phyloP scores from a whole-genome alignment of 2,329 filamentous ascomycete species.

The Colletotrichum sublineola region DNA sequence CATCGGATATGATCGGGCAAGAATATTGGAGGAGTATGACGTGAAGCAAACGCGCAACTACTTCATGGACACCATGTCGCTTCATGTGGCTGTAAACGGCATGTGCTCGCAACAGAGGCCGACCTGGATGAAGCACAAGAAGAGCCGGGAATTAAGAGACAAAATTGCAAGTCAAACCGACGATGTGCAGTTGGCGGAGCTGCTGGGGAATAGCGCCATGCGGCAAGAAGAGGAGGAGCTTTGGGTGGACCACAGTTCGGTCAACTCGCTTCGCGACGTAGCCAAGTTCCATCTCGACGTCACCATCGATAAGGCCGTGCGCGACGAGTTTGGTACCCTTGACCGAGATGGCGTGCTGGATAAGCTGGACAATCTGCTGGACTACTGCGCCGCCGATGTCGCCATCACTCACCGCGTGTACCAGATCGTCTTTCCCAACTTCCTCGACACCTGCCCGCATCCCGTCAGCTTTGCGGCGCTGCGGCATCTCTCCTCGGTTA shows the following conservation, averaged over 20 bases:
- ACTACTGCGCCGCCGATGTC: conserved; percentile 97
- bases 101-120: conserved; percentile 98
- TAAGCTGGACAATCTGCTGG: conserved; percentile 84
- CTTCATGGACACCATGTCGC: conserved; percentile 97
- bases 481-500: conserved; percentile 92
- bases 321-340: conserved; percentile 88
- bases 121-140: conserved; percentile 97
- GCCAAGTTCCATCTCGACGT: conserved; percentile 96
- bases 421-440: conserved; percentile 91
- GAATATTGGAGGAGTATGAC: conserved; percentile 90
- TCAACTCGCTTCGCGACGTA: conserved; percentile 95
- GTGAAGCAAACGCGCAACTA: conserved; percentile 85
- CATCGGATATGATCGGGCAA: conserved; percentile 91
- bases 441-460: conserved; percentile 91
- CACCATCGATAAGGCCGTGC: conserved; percentile 88
- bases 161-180: conserved; percentile 80
- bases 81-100: conserved; percentile 97
- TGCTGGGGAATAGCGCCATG: conserved; percentile 77
- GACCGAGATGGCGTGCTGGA: conserved; percentile 77
- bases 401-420: conserved; percentile 94
- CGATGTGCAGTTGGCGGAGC: conserved; percentile 76
- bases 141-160: conserved; percentile 86
- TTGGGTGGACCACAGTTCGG: conserved; percentile 94
- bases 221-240: conserved; percentile 91
- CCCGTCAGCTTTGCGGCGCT: conserved; percentile 97